Base-by-base conservation (phyloP, 805 yeast species). In the Yamadazyma phyllophila region DNA sequence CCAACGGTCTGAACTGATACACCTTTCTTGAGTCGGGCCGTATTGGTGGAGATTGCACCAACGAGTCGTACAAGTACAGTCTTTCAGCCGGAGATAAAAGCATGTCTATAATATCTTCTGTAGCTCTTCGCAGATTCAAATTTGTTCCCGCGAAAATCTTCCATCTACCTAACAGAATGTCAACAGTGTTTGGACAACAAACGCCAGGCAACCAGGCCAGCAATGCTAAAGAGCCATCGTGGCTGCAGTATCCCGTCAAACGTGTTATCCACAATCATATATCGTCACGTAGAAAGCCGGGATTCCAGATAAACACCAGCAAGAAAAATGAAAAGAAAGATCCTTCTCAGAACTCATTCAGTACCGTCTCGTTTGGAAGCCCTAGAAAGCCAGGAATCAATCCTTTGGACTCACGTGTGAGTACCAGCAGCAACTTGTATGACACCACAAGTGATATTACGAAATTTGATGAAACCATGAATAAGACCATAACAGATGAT, bases 11-110 rank as follows among this genome's bases (percentile, higher is more conserved):
- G 59, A 87, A 86, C 62, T 90, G 97, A 47, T 76, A 70, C 11
- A 72, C 72, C 7, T 73, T 67, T 56, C 99, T 77, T 1, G 96
- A 87, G 63, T 94, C 99, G 2, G 97, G 95, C 49, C 99, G 78
- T 27, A 83, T 72, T 4, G 85, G 79, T 0, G 91, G 85, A 2
- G 58, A 47, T 11, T 71, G 71, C 7, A 72, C 60, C 20, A 92
- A 69, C 0, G 97, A 88, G 41, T 85, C 90, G 57, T 82, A 80
- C 17, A 92, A 68, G 60, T 84, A 92, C 1, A 85, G 74, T 55
- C 86, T 76, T 61, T 87, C 96, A 1, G 94, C 83, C 2, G 85
- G 82, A 2, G 94, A 86, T 43, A 87, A 71, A 30, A 78, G 73
- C 91, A 85, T 85, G 26, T 20, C n/a, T 9, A 36, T 11, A 12